Percentiles rank a stretch among this genome's conserved stretches.
Conservation (phyloP, 768 basidiomycete species). For the Sistotremastrum niveocremeum region DNA sequence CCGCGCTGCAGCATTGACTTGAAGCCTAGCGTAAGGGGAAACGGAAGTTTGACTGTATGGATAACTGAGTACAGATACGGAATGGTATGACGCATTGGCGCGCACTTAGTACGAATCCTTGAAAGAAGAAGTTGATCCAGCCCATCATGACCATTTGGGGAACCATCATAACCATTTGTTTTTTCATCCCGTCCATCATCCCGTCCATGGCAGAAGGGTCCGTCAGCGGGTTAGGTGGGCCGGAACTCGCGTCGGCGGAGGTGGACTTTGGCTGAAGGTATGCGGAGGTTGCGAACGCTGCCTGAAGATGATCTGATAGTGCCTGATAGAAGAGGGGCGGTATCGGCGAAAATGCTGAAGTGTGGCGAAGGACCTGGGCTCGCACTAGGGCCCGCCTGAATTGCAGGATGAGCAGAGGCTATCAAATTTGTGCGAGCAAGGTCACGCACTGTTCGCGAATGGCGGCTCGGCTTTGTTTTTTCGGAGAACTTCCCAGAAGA, state of each 20-base stretch:
- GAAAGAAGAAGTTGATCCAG: conserved; percentile 99
- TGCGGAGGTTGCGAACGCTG: conserved; percentile 57
- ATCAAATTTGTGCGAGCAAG: conserved; percentile 5
- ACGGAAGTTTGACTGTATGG: conserved; percentile 81
- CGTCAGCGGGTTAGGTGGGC: conserved; percentile 69
- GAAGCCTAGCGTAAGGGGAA: conserved; percentile 93
- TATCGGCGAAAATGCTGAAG: conserved; percentile 69
- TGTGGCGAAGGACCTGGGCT: conserved; percentile 72
- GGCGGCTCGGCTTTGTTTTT: conserved; percentile 61
- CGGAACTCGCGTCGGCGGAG: conserved; percentile 35
- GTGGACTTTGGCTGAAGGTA: conserved; percentile 82
- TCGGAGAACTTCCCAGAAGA: conserved; percentile 71
- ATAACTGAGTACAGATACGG: neutral
- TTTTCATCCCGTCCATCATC: conserved; percentile 99
- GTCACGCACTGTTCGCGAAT: conserved; percentile 82
- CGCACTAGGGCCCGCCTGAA: conserved; percentile 63
- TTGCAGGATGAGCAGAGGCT: conserved; percentile 1
- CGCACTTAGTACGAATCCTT: conserved; percentile 95
- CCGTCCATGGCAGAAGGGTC: conserved; percentile 93
- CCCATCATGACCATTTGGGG: conserved; percentile 99
- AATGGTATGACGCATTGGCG: conserved; percentile 10
- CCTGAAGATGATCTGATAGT: conserved; percentile 60
- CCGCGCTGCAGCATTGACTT: conserved; percentile 97
- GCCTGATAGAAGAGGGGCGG: conserved; percentile 59
- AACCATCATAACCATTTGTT: conserved; percentile 98